Conservation (phyloP, 371 early-diverging fungal species). For the Entomophthora muscae region DNA sequence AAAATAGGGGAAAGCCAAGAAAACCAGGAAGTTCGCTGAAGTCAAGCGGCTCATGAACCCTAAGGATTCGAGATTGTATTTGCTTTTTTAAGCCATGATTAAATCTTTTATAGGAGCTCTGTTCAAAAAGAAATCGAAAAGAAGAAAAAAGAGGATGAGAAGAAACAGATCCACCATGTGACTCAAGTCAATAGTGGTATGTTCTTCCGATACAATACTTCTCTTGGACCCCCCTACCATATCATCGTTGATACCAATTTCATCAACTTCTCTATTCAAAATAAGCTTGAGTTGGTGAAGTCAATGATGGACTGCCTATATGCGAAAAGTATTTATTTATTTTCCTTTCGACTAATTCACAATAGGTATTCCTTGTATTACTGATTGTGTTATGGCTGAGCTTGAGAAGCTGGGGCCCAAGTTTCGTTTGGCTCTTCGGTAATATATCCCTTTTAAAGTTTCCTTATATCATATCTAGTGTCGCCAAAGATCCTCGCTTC, state of each 20-base stretch:
- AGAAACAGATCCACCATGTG: constrained; percentile 60
- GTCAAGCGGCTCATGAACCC: constrained; percentile 84
- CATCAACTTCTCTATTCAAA: constrained; percentile 98
- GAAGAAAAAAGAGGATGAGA: constrained; percentile 46
- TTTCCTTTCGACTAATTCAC: constrained; percentile 11
- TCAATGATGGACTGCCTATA: constrained; percentile 98
- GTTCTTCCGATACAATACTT: constrained; percentile 93
- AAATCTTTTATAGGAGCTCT: constrained; percentile 31
- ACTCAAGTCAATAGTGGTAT: constrained; percentile 87
- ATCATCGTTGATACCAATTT: constrained; percentile 99
- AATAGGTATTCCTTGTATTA: constrained; percentile 83
- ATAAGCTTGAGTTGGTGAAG: constrained; percentile 93
- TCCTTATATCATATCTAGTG: constrained; percentile 20
- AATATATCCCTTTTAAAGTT: constrained; percentile 13
- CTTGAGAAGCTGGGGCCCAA: constrained; percentile 97
- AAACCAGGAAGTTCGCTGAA: constrained; percentile 80
- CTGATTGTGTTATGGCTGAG: constrained; percentile 99
- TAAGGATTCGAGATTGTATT: constrained; percentile 72
- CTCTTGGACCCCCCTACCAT: constrained; percentile 96
- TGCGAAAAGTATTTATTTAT: constrained; percentile 55
- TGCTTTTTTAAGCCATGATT: constrained; percentile 6
- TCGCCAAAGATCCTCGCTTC: constrained; percentile 91
- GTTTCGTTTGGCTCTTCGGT: constrained; percentile 88
- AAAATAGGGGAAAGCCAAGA: constrained; percentile 80
- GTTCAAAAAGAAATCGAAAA: constrained; percentile 61